Evolutionary conservation across 2,329 filamentous ascomycete species (phyloP).

Genomic region (Beauveria sp.): DNA sequence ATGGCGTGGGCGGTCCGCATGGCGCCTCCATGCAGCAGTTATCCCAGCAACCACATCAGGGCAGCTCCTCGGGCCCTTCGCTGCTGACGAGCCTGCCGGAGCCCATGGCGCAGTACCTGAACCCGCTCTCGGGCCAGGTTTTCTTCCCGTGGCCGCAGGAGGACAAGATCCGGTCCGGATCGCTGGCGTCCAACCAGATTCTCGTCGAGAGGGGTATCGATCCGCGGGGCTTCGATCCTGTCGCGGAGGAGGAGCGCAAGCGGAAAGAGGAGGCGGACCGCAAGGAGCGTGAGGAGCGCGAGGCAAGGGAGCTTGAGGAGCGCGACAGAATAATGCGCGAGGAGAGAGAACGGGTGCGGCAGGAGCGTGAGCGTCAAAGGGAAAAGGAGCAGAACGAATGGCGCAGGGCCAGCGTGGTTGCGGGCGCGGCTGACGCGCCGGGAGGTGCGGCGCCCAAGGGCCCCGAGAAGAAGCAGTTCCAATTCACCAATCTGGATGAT

Average conservation of each 20-base stretch:
- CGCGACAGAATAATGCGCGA: constrained; percentile 33
- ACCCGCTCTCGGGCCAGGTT: constrained; percentile 47
- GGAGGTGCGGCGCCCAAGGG: constrained; percentile 20
- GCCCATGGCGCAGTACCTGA: constrained; percentile 41
- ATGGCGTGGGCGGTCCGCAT: constrained; percentile 19
- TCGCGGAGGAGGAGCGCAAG: constrained; percentile 44
- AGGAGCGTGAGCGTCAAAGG: constrained; percentile 36
- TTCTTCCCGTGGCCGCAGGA: constrained; percentile 75
- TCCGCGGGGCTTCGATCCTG: constrained; percentile 52
- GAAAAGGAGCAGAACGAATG: constrained; percentile 36
- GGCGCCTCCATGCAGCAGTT: constrained; percentile 1
- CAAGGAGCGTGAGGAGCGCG: constrained; percentile 38
- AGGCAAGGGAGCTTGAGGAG: constrained; percentile 38
- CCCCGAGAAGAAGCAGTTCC: constrained; percentile 45
- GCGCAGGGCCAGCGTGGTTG: constrained; percentile 30
- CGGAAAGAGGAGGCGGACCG: constrained; percentile 43
- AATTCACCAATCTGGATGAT: constrained; percentile 47
- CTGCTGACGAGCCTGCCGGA: constrained; percentile 39
- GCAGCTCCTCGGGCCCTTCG: constrained; percentile 18
- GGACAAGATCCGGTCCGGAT: constrained; percentile 60
- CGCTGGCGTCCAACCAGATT: constrained; percentile 56
- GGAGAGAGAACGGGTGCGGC: constrained; percentile 30
- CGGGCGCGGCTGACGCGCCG: constrained; percentile 18
- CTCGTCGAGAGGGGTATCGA: constrained; percentile 56
- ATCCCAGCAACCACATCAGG: constrained; percentile 24